These are phyloP conservation scores for Trametes polyzona DNA, from an alignment of 1,284 basidiomycete genomes.

Conservation along the genomic window DNA sequence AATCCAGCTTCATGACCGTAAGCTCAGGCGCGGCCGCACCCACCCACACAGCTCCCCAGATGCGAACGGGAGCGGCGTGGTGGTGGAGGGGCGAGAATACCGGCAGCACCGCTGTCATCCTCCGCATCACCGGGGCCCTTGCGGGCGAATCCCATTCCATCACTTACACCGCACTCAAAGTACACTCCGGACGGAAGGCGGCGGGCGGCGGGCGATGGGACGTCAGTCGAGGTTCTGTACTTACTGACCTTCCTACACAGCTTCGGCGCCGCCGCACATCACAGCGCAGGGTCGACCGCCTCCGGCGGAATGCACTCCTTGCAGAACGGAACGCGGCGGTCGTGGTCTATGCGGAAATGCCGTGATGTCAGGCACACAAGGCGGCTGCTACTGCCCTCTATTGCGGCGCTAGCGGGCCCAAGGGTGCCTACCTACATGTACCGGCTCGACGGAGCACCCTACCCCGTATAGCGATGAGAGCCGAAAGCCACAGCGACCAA, in stretches of 20 bases:
- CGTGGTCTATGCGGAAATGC: neutral
- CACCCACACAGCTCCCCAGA: neutral
- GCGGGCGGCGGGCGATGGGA: neutral
- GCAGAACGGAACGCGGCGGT: neutral
- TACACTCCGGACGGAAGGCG: too few species aligned
- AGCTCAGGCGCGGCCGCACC: too few species aligned
- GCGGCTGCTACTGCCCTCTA: too few species aligned
- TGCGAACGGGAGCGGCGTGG: neutral
- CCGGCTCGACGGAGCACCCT: too few species aligned
- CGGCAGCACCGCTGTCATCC: conserved; percentile 8
- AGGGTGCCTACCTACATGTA: too few species aligned
- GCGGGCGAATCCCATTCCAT: neutral
- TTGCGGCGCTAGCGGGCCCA: neutral
- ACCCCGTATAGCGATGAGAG: too few species aligned
- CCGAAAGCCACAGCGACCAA: too few species aligned
- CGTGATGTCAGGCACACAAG: neutral
- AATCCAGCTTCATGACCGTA: too few species aligned
- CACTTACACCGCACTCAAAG: too few species aligned
- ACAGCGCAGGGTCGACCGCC: neutral
- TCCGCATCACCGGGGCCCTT: conserved; percentile 8
- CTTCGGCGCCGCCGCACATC: too few species aligned
- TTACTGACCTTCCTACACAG: too few species aligned
- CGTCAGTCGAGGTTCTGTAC: neutral
- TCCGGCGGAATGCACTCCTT: neutral
- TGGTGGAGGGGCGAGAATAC: conserved; percentile 10